These are phyloP conservation scores for Cutaneotrichosporon cyanovorans DNA, from an alignment of 1,284 basidiomycete genomes.

Conservation along the genomic window DNA sequence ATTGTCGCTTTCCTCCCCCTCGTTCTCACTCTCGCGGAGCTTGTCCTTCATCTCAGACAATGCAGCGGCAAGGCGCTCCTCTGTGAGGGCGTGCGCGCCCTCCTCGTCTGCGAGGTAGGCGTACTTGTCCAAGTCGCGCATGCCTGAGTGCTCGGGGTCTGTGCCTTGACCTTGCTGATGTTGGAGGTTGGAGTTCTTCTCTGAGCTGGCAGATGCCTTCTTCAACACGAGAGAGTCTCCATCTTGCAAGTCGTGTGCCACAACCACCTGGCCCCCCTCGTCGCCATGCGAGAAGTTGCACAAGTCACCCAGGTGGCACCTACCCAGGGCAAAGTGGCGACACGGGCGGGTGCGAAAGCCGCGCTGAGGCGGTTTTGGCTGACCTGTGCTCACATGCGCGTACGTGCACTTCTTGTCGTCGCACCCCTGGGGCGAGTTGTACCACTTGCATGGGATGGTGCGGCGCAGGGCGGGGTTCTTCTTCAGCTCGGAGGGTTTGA, in stretches of 20 bases:
- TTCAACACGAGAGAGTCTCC: too few relatives aligned
- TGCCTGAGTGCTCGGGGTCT: too few relatives aligned
- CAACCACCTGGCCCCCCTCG: conserved; percentile 6
- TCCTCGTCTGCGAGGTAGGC: background rate
- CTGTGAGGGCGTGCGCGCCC: conserved; percentile 15
- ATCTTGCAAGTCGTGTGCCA: background rate
- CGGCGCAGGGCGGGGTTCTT: background rate
- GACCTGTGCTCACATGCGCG: conserved; percentile 37
- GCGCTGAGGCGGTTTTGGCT: conserved; percentile 15
- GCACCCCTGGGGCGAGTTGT: conserved; percentile 40
- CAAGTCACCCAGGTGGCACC: conserved; percentile 36
- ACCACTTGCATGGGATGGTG: conserved; percentile 37
- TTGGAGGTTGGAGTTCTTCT: too few relatives aligned
- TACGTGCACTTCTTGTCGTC: conserved; percentile 29
- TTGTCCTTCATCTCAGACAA: conserved; percentile 11
- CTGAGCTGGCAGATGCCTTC: too few relatives aligned
- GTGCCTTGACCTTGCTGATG: too few relatives aligned
- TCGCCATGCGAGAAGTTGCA: conserved; percentile 44
- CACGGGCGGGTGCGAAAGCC: conserved; percentile 40
- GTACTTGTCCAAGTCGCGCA: too few relatives aligned
- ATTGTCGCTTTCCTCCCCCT: conserved; percentile 7
- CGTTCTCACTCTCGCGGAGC: conserved; percentile 1
- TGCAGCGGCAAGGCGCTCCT: conserved; percentile 16
- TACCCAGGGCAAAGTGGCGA: conserved; percentile 37
- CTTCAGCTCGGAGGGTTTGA: conserved; percentile 3